A percentile compares a stretch with the other conserved stretches of the same genome.
Conservation (phyloP, 169 alveolate genomes). For the Cyclospora cayetanensis region DNA sequence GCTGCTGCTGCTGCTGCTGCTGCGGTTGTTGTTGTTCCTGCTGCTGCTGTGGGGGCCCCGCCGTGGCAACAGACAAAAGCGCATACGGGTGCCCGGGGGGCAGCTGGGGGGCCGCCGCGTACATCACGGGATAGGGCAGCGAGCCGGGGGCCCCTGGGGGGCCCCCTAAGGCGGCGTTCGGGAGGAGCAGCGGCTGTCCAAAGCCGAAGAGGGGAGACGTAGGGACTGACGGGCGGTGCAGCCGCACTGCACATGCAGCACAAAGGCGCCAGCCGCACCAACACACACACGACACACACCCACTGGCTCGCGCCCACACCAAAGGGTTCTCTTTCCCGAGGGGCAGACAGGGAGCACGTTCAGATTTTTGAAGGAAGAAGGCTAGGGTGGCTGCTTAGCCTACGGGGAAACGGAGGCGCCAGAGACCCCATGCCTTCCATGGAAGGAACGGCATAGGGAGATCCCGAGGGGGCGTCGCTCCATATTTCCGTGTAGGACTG, state of each 20-base stretch:
- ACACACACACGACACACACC: neutral
- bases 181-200: conserved; percentile 1
- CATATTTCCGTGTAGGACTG: no score
- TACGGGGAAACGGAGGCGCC: no score
- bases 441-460: no score
- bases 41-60: neutral
- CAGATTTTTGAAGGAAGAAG: no score
- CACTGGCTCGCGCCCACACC: no score
- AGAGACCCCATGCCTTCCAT: no score
- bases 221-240: neutral
- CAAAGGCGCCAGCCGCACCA: neutral
- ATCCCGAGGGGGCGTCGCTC: no score
- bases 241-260: neutral
- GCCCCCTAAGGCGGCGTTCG: conserved; percentile 1
- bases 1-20: neutral
- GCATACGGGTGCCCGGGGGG: conserved; percentile 1
- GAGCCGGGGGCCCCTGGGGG: conserved; percentile 21
- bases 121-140: neutral
- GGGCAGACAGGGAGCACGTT: no score
- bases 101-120: neutral
- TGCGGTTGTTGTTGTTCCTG: neutral
- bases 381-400: no score
- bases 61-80: neutral
- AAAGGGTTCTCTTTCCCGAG: no score
- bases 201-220: neutral